Evolutionary conservation across 306 rosid species (phyloP).

Genomic region (Rosa persica): DNA sequence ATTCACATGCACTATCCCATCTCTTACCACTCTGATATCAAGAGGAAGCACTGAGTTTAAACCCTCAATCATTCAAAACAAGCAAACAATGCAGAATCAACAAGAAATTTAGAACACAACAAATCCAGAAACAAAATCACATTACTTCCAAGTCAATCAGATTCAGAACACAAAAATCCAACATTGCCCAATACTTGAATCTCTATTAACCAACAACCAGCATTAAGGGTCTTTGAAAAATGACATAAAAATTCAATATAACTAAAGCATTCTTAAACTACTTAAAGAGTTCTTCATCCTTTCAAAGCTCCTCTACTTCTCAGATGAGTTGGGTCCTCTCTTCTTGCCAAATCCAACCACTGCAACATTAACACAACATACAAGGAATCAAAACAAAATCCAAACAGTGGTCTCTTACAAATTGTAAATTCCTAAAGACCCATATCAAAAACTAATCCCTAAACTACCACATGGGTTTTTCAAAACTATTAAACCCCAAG

Average conservation of each 20-base stretch:
- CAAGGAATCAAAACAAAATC: neutral
- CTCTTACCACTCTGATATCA: neutral
- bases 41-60: neutral
- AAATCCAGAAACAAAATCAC: neutral
- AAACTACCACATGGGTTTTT: neutral
- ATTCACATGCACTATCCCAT: neutral
- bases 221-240: neutral
- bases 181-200: neutral
- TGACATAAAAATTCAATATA: neutral
- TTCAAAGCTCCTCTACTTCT: conserved; percentile 25
- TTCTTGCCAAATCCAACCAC: conserved; percentile 42
- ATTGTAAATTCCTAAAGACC: neutral
- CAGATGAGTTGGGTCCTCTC: conserved; percentile 42
- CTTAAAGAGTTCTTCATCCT: neutral
- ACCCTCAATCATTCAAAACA: neutral
- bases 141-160: conserved; percentile 1
- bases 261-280: conserved; percentile 10
- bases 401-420: neutral
- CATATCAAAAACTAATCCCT: neutral
- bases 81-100: neutral
- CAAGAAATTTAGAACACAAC: neutral
- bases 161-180: neutral
- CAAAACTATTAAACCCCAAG: no score
- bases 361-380: conserved; percentile 9
- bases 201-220: conserved; percentile 5